Evolutionary conservation across 345 rosid genomes (phyloP).

Genomic region (Garcia nutans): DNA sequence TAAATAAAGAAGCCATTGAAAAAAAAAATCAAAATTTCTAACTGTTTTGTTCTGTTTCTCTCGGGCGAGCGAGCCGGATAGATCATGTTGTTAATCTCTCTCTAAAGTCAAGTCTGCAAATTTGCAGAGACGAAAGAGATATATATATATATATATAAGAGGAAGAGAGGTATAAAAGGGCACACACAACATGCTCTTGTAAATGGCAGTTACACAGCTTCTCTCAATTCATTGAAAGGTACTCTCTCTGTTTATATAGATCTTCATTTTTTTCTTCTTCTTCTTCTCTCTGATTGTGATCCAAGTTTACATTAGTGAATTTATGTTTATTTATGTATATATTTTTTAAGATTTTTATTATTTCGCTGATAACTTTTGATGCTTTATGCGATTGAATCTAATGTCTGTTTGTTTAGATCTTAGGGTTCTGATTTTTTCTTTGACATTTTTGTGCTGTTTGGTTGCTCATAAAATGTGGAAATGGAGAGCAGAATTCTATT

Average conservation of each 20-base stretch:
- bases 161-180: background rate
- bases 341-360: background rate
- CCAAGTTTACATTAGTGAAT: background rate
- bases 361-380: background rate
- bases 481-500: background rate
- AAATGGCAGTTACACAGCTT: background rate
- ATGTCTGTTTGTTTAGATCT: background rate
- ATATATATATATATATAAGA: background rate
- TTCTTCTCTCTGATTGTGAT: background rate
- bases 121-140: background rate
- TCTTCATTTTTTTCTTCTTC: background rate
- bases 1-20: no score
- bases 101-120: conserved; percentile 1
- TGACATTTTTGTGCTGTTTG: background rate
- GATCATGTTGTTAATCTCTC: background rate
- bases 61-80: no score
- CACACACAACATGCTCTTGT: background rate
- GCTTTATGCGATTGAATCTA: background rate
- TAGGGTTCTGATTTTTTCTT: background rate
- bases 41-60: background rate
- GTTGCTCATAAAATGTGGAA: background rate
- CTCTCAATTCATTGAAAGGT: background rate
- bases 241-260: background rate
- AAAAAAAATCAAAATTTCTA: background rate
- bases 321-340: background rate